A percentile compares a stretch with the other conserved stretches of the same genome.
Evolutionary conservation across 2,329 filamentous ascomycete genomes (phyloP).

Genomic region (Ilyonectria sp.): DNA sequence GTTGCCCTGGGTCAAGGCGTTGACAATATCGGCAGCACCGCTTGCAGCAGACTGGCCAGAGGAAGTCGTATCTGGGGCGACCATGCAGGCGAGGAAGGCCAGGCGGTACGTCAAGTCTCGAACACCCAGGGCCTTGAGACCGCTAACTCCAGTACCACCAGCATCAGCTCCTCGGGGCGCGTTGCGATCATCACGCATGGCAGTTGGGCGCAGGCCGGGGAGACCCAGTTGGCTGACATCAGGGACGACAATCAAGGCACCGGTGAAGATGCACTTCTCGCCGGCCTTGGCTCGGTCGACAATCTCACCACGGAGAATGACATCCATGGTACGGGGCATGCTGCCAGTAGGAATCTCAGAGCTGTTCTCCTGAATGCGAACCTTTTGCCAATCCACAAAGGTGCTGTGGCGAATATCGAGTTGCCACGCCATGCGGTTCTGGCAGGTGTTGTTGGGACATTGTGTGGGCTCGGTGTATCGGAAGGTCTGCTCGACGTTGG

Average conservation of each 20-base stretch:
- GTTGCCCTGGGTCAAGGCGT: conserved; percentile 77
- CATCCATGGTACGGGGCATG: conserved; percentile 98
- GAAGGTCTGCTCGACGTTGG: conserved; percentile 97
- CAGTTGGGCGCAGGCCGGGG: conserved; percentile 86
- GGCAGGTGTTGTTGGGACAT: conserved; percentile 90
- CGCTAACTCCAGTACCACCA: conserved; percentile 87
- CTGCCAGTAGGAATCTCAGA: conserved; percentile 98
- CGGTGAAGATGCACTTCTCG: conserved; percentile 98
- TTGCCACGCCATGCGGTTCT: conserved; percentile 93
- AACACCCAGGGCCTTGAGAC: conserved; percentile 93
- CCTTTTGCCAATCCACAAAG: conserved; percentile 99
- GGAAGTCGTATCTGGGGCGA: conserved; percentile 88
- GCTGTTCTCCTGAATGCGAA: conserved; percentile 97
- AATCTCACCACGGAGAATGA: conserved; percentile 96
- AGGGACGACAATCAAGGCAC: conserved; percentile 94
- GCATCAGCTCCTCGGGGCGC: conserved; percentile 82
- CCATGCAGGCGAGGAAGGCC: conserved; percentile 98
- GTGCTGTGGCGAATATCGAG: conserved; percentile 97
- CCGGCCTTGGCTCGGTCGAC: conserved; percentile 97
- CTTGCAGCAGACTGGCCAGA: conserved; percentile 79
- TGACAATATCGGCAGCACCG: conserved; percentile 83
- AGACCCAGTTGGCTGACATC: conserved; percentile 96
- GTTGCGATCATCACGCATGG: conserved; percentile 85
- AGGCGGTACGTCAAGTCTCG: conserved; percentile 95
- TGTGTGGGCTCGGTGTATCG: conserved; percentile 97